phyloP scores from a whole-genome alignment of 2,329 filamentous ascomycete species.

The Hymenoscyphus repandus region DNA sequence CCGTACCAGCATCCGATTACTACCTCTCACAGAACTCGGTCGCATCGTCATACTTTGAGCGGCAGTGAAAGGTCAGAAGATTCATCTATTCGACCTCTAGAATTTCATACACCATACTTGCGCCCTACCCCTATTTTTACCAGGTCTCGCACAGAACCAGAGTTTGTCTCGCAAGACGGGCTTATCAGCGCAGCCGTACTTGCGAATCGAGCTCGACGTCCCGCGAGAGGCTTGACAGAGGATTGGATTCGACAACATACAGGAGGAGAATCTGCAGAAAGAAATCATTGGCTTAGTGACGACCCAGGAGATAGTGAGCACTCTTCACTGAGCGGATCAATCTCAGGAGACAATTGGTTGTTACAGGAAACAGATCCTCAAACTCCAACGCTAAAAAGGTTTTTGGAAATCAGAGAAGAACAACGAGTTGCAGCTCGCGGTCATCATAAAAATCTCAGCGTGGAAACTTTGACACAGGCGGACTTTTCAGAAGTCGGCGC shows the following conservation, averaged over 20 bases:
- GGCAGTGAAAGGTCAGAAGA: constrained; percentile 57
- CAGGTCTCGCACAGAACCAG: constrained; percentile 33
- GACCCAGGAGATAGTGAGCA: constrained; percentile 66
- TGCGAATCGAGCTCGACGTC: constrained; percentile 56
- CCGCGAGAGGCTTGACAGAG: constrained; percentile 63
- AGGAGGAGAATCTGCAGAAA: constrained; percentile 63
- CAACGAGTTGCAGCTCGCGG: constrained; percentile 19
- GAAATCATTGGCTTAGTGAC: constrained; percentile 81
- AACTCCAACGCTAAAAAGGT: constrained; percentile 30
- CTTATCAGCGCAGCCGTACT: constrained; percentile 49
- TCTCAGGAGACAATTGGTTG: constrained; percentile 43
- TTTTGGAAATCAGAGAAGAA: constrained; percentile 22
- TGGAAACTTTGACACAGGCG: constrained; percentile 30
- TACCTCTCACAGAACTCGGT: constrained; percentile 32
- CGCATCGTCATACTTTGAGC: constrained; percentile 42
- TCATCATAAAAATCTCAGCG: constrained; percentile 31
- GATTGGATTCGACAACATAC: constrained; percentile 84
- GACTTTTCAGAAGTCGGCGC: constrained; percentile 20
- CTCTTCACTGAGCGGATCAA: constrained; percentile 67
- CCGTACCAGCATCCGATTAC: constrained; percentile 70
- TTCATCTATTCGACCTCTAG: constrained; percentile 55
- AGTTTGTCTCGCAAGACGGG: constrained; percentile 33
- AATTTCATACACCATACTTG: constrained; percentile 57
- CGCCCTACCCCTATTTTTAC: constrained; percentile 46
- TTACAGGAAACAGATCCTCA: constrained; percentile 36